Conservation (phyloP, 2,329 filamentous ascomycete genomes). For the Xylariaceae sp. region DNA sequence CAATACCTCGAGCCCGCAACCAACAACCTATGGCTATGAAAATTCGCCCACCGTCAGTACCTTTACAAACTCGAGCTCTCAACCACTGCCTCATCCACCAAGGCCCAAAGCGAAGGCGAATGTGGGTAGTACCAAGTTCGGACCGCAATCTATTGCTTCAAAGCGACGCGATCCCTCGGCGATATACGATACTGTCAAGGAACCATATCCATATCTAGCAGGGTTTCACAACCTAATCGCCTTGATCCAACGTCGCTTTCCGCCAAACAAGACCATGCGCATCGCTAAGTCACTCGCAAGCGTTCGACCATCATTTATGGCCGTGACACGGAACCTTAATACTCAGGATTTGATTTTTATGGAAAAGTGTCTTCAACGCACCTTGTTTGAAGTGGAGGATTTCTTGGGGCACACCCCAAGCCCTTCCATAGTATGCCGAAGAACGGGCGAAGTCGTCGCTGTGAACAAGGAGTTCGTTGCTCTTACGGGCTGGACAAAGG, state of each 20-base stretch:
- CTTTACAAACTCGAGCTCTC: constrained; percentile 29
- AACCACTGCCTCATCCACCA: constrained; percentile 32
- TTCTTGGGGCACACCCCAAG: constrained; percentile 85
- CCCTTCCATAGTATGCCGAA: constrained; percentile 84
- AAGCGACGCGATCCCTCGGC: constrained; percentile 72
- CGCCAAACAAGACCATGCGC: constrained; percentile 69
- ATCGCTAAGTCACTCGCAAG: constrained; percentile 86
- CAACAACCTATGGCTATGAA: constrained; percentile 51
- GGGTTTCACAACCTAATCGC: constrained; percentile 87
- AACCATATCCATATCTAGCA: constrained; percentile 85
- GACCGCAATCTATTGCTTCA: constrained; percentile 49
- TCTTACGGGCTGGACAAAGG: constrained; percentile 88
- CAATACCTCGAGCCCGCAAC: constrained; percentile 57
- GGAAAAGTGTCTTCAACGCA: constrained; percentile 95
- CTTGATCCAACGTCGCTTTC: constrained; percentile 74
- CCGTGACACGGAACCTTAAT: constrained; percentile 84
- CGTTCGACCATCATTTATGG: constrained; percentile 89
- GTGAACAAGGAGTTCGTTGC: constrained; percentile 97
- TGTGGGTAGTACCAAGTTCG: constrained; percentile 31
- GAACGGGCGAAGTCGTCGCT: constrained; percentile 90
- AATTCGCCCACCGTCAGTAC: constrained; percentile 46
- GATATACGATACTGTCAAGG: constrained; percentile 84
- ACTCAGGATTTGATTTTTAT: constrained; percentile 90
- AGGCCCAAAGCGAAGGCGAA: constrained; percentile 43
- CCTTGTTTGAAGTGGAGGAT: constrained; percentile 87